Base-by-base conservation (phyloP, 352 stramenopile genomes). In the Phytopythium vexans region DNA sequence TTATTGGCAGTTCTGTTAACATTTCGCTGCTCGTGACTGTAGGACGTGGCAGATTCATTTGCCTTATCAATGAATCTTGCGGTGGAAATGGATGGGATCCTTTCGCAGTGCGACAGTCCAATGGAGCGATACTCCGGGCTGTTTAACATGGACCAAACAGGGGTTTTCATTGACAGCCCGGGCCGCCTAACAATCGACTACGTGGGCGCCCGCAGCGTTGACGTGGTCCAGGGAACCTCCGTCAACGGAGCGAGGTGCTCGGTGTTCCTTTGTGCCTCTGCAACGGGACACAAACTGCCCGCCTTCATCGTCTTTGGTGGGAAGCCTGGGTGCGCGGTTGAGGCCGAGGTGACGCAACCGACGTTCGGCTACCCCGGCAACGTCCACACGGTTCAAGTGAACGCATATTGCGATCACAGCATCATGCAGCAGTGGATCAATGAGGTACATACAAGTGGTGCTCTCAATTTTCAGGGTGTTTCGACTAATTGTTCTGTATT, bases 351-450 rank as follows among this genome's bases (percentile, higher is more conserved):
- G 4, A 49, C 41, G 15, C 35, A 34, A 16, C 48, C 48, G 15
- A 54, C 34, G 9, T 49, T 31, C 9, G 50, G 50, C 1, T n/a
- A 49, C n/a, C 41, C 32, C 7, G 34, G n/a, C 8, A 41, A 49
- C 37, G 33, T 56, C 4, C 50, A 56, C 39, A 40, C 50, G 8
- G 42, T 35, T 9, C 50, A 49, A 16, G 4, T 33, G 10, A 56
- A 49, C 40, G 41, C 50, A 6, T 49, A 34, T 31, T 49, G 40
- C 32, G 32, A 56, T 31, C 27, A 45, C 9, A 31, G 36, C 9
- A 54, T 31, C 33, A 54, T 54, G 48, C 33, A 37, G 40, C 40
- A 56, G 15, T 56, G 40, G 50, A 49, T 56, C 15, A 35, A 56
- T 9, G 34, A 49, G 40, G 41, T 49, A 11, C 15, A 34, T 48